These are phyloP conservation scores for Diaporthe sp. DNA, from an alignment of 2,329 filamentous ascomycete species.

Conservation along the genomic window DNA sequence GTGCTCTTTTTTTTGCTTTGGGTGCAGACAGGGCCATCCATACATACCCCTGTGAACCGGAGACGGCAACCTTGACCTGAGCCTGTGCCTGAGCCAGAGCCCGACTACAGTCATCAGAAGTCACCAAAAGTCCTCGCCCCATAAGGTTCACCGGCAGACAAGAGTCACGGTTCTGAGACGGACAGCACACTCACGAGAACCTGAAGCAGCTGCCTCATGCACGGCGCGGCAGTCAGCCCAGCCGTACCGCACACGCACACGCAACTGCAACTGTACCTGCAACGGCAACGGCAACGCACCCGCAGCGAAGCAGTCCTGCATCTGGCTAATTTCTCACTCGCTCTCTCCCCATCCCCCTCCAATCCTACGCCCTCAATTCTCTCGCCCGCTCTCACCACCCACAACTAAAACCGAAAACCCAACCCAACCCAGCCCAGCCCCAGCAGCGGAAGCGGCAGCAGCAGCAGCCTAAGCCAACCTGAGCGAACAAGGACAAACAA, in stretches of 20 bases:
- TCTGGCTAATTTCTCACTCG: conserved; percentile 41
- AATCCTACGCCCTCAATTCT: conserved; percentile 20
- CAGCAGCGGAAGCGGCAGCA: conserved; percentile 4
- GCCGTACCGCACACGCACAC: conserved; percentile 19
- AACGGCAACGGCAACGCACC: conserved; percentile 6
- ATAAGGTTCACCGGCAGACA: conserved; percentile 28
- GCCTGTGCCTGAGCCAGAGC: neutral
- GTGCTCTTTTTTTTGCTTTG: conserved; percentile 3
- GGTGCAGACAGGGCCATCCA: conserved; percentile 19
- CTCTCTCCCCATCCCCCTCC: conserved; percentile 21
- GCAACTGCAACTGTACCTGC: neutral
- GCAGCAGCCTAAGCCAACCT: conserved; percentile 18
- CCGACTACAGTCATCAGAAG: neutral
- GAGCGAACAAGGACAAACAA: conserved; percentile 13
- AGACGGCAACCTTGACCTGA: neutral
- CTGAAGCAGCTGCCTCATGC: conserved; percentile 34
- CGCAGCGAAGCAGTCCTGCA: conserved; percentile 30
- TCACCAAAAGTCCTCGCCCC: conserved; percentile 1
- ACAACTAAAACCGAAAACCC: conserved; percentile 13
- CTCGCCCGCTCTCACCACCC: conserved; percentile 11
- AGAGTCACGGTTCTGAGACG: conserved; percentile 30
- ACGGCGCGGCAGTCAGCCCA: conserved; percentile 32
- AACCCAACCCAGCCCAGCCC: neutral
- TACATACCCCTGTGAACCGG: conserved; percentile 10
- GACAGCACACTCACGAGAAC: conserved; percentile 21